Evolutionary conservation across 805 yeast species (phyloP), one percentile per base, ranked within the genome.

Genomic region (Monosporozyma servazzii): DNA sequence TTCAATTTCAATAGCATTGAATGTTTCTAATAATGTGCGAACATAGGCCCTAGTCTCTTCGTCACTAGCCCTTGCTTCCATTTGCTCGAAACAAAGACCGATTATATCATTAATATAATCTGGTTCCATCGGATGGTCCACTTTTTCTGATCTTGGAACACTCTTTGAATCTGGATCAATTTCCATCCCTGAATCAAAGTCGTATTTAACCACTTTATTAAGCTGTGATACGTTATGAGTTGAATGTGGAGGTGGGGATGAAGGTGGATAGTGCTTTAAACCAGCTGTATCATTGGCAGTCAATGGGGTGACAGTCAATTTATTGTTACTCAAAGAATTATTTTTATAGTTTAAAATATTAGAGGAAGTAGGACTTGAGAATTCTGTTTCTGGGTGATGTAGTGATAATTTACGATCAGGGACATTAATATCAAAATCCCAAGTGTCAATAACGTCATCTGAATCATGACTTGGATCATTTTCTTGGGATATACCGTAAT

Each of bases 41-140:
- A 84, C 84, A 5, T 74, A 66, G 2, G 55, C 52, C 47, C 71
- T 75, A 0, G 88, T 79, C 23, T 67, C 72, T 10, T 66, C 68
- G n/a, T 75, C 70, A 39, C 71, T 71, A 2, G 87, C 84, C 45
- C 90, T 71, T 29, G 61, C 66, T 53, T 71, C 65, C 46, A 81
- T 80, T 54, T 76, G 68, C 49, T 68, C 68, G 44, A 80, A 67
- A 53, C 80, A 33, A 23, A 15, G 9, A 11, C 27, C 30, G 10
- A 21, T 33, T 3, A 31, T 31, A 45, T 23, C 40, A 15, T 72
- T 73, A 49, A 65, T 61, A 54, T 68, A 71, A 31, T 45, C 37
- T 18, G 17, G 15, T 7, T 23, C 27, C 23, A 30, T 37, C 7
- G 17, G 41, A 33, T 13, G 15, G 21, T 18, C 33, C 13, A 9